These are phyloP conservation scores for Solanum hybrid DNA, from an alignment of 305 asterid species.

Conservation along the genomic window DNA sequence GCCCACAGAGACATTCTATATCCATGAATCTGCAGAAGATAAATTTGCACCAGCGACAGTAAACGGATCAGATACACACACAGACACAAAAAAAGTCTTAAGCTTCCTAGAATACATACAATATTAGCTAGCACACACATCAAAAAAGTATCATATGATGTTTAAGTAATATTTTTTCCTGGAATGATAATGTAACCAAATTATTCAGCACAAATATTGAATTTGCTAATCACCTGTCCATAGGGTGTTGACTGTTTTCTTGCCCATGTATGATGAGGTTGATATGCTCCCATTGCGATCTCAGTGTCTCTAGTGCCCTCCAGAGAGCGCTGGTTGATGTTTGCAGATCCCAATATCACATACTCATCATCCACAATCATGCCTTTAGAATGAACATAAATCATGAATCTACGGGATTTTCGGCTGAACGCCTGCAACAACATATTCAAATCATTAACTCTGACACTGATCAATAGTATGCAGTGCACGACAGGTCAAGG, in stretches of 20 bases:
- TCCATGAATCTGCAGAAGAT: slow-evolving; percentile 56
- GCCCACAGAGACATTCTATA: slow-evolving; percentile 99
- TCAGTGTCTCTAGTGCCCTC: slow-evolving; percentile 93
- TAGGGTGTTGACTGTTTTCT: slow-evolving; percentile 55
- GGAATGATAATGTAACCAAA: not conserved
- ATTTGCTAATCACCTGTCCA: slow-evolving; percentile 62
- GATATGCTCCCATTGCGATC: slow-evolving; percentile 98
- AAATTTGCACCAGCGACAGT: slow-evolving; percentile 3
- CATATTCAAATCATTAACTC: not conserved
- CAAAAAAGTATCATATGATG: not conserved
- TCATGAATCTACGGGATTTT: slow-evolving; percentile 87
- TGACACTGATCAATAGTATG: not conserved
- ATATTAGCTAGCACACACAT: not conserved
- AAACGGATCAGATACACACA: not conserved
- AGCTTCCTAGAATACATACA: not conserved
- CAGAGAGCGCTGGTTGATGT: slow-evolving; percentile 89
- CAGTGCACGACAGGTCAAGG: not conserved
- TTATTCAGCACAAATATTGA: not conserved
- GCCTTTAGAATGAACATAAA: slow-evolving; percentile 94
- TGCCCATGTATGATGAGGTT: slow-evolving; percentile 88
- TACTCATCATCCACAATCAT: slow-evolving; percentile 93
- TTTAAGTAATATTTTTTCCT: not conserved
- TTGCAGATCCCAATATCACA: slow-evolving; percentile 83
- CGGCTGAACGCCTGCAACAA: slow-evolving; percentile 61
- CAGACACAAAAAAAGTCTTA: not conserved